These are phyloP conservation scores for Ananas comosus DNA, from an alignment of 176 grass and related monocot genomes.

Conservation along the genomic window DNA sequence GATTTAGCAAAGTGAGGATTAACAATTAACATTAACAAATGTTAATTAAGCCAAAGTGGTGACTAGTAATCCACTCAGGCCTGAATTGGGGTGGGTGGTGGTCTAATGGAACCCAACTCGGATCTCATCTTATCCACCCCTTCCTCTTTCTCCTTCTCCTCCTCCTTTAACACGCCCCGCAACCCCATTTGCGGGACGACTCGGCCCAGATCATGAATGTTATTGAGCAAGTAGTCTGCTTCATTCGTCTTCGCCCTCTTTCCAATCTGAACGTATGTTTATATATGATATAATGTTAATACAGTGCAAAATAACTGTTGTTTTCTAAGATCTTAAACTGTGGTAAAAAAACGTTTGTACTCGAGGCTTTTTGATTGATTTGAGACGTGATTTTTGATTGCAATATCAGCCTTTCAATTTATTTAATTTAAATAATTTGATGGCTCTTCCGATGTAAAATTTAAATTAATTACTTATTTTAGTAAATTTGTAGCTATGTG, in stretches of 20 bases:
- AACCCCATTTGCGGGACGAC: constrained; percentile 49
- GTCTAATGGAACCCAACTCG: constrained; percentile 48
- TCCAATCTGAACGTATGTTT: constrained; percentile 42
- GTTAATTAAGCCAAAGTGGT: neutral
- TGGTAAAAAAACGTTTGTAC: neutral
- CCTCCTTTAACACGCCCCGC: constrained; percentile 28
- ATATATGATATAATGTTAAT: neutral
- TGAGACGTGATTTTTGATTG: too few species aligned
- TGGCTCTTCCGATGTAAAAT: too few species aligned
- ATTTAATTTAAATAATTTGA: too few species aligned
- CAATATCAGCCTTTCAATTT: too few species aligned
- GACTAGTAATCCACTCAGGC: constrained; percentile 23
- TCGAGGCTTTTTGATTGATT: too few species aligned
- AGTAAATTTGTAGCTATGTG: too few species aligned
- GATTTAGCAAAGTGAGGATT: too few species aligned
- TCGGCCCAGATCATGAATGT: constrained; percentile 39
- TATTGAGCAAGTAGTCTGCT: constrained; percentile 60
- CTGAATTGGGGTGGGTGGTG: constrained; percentile 41
- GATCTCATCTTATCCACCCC: constrained; percentile 28
- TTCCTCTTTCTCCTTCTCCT: neutral
- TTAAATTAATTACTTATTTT: too few species aligned
- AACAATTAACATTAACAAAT: too few species aligned
- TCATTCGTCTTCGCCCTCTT: constrained; percentile 63
- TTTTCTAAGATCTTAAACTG: neutral
- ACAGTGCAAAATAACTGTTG: neutral